phyloP scores from a whole-genome alignment of 2,329 filamentous ascomycete genomes.

The Aspergillus chevalieri region DNA sequence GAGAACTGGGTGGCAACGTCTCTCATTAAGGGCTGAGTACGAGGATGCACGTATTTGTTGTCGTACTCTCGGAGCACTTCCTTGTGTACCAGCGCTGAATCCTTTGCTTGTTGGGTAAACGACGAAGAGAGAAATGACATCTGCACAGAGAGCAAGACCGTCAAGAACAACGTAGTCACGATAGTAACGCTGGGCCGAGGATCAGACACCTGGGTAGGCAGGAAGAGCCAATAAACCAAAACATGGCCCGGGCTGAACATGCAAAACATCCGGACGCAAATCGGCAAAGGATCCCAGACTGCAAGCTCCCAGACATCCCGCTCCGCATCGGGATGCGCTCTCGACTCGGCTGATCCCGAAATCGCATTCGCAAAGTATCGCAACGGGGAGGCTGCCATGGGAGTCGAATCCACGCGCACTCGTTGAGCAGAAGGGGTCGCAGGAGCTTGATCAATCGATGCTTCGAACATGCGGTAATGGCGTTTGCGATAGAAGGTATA shows the following conservation, averaged over 20 bases:
- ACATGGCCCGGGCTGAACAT: slow-evolving; percentile 91
- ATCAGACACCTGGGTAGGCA: slow-evolving; percentile 71
- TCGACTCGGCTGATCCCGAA: slow-evolving; percentile 67
- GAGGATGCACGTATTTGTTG: slow-evolving; percentile 87
- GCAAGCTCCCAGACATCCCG: slow-evolving; percentile 92
- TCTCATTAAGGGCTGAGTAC: slow-evolving; percentile 71
- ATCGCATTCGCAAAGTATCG: slow-evolving; percentile 66
- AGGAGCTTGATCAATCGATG: slow-evolving; percentile 67
- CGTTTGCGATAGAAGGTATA: slow-evolving; percentile 77
- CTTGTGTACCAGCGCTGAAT: slow-evolving; percentile 75
- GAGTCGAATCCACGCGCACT: slow-evolving; percentile 81
- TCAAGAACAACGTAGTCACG: slow-evolving; percentile 72
- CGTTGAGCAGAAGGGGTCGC: slow-evolving; percentile 80
- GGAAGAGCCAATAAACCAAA: slow-evolving; percentile 80
- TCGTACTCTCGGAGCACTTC: slow-evolving; percentile 95
- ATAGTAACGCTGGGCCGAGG: slow-evolving; percentile 79
- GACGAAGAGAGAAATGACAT: slow-evolving; percentile 65
- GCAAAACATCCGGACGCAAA: slow-evolving; percentile 76
- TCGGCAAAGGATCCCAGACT: slow-evolving; percentile 86
- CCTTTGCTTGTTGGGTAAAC: slow-evolving; percentile 80
- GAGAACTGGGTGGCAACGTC: slow-evolving; percentile 75
- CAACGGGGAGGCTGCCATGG: slow-evolving; percentile 69
- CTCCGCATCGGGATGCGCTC: slow-evolving; percentile 67
- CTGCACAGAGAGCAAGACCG: slow-evolving; percentile 68
- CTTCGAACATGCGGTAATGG: slow-evolving; percentile 87